Evolutionary conservation across 345 rosid genomes (phyloP), one percentile per base, ranked within the genome.

Genomic region (Hypericum androsaemum): DNA sequence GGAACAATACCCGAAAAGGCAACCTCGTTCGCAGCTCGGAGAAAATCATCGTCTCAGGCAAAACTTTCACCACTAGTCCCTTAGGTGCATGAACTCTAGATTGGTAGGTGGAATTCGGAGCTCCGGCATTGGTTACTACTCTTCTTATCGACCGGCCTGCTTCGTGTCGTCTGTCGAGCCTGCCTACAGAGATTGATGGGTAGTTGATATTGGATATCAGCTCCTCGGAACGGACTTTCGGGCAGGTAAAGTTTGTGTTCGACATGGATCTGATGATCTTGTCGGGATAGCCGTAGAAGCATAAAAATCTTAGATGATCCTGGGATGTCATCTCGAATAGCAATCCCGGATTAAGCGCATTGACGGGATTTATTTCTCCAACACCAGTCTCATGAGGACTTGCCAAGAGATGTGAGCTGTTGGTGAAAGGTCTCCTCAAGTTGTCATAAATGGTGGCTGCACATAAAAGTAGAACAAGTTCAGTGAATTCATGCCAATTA

Each of bases 341-440:
- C 52, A 88, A 49, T 38, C 96, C 96, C 9, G 96, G 96, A 54
- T 81, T 58, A 12, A 81, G 74, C 28, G 96, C 94, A 57, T 56
- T 69, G 4, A 57, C 53, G 5, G 85, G 96, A 39, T 53, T 71
- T 36, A 84, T 72, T 67, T 80, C 89, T 54, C 96, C 96, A 6
- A 57, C 87, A 3, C 96, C 96, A 37, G 62, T 64, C 36, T 87
- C 94, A 43, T 74, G 88, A 37, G 85, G 83, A 53, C 50, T 84
- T 10, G 89, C 74, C 0, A 13, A 38, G 52, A 49, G 60, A 14
- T 69, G 66, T 8, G 84, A 68, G 52, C 73, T 77, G 63, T 76
- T 80, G 10, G 57, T 71, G 39, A 81, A 10, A 17, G 77, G 79
- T 43, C 72, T 68, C 13, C 75, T 64, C 68, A 41, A 44, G 74